phyloP scores from a whole-genome alignment of 352 stramenopile genomes.

The Phytopythium cucurbitacearum region DNA sequence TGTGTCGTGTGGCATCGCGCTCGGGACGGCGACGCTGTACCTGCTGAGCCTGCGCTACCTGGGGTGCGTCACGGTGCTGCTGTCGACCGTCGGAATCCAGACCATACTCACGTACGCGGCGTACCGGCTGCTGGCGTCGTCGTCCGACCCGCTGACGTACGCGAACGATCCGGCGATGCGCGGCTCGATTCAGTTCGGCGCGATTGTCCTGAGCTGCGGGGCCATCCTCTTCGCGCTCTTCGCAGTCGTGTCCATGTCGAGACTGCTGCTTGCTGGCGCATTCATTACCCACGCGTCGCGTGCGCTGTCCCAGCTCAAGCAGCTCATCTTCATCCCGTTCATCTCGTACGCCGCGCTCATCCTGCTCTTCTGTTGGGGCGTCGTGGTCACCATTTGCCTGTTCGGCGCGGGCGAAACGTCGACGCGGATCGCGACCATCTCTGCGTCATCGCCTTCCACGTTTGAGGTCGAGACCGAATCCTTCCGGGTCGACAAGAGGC shows the following conservation, averaged over 20 bases:
- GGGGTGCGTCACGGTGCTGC: conserved; percentile 63
- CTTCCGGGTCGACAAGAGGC: conserved; percentile 54
- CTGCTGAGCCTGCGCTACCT: conserved; percentile 67
- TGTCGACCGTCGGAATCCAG: conserved; percentile 65
- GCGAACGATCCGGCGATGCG: conserved; percentile 61
- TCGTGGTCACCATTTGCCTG: conserved; percentile 69
- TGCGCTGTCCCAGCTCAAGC: conserved; percentile 60
- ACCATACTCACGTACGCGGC: conserved; percentile 56
- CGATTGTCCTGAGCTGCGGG: conserved; percentile 50
- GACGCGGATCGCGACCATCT: conserved; percentile 53
- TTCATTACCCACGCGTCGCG: conserved; percentile 78
- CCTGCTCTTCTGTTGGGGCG: conserved; percentile 65
- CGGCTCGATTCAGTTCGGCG: conserved; percentile 58
- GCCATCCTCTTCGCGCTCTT: conserved; percentile 69
- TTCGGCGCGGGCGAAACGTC: conserved; percentile 67
- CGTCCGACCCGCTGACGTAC: conserved; percentile 43
- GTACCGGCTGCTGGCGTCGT: conserved; percentile 48
- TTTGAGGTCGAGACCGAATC: conserved; percentile 66
- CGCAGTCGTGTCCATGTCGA: conserved; percentile 53
- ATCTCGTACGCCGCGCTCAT: conserved; percentile 60
- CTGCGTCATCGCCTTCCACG: conserved; percentile 29
- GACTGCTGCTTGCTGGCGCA: conserved; percentile 57
- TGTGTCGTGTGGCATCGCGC: conserved; percentile 49
- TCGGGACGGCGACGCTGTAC: conserved; percentile 57
- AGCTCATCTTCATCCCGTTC: conserved; percentile 66